A percentile compares a stretch with the other conserved stretches of the same genome.
Conservation (phyloP, 495 filamentous ascomycete species). For the Podospora comata region DNA sequence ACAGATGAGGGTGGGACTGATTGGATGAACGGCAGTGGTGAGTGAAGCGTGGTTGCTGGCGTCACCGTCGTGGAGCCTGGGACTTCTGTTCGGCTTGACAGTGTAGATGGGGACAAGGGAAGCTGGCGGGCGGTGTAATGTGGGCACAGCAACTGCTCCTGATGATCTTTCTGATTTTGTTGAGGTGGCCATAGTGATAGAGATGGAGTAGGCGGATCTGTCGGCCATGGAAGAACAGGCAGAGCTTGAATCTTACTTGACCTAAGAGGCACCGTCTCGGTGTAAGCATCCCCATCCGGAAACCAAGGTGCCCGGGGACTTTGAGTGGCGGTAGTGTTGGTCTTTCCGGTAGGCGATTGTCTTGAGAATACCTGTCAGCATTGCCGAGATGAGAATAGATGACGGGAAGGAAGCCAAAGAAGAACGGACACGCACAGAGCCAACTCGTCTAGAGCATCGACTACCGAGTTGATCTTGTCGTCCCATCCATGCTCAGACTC, state of each 20-base stretch:
- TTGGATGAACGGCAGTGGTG: background rate
- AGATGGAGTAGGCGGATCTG: background rate
- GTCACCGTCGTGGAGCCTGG: background rate
- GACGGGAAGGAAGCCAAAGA: background rate
- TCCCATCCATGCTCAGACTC: constrained; percentile 19
- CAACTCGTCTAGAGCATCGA: constrained; percentile 27
- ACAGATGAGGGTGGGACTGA: constrained; percentile 24
- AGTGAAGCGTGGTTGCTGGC: constrained; percentile 4
- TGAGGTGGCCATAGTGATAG: background rate
- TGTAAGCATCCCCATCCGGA: constrained; percentile 20
- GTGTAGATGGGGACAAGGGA: background rate
- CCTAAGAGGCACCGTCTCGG: constrained; percentile 20
- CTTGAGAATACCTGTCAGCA: constrained; percentile 8
- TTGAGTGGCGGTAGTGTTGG: constrained; percentile 17
- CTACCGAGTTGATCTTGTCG: constrained; percentile 24
- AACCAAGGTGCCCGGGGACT: constrained; percentile 26
- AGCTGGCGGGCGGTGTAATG: background rate
- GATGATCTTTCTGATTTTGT: background rate
- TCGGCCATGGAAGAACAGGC: background rate
- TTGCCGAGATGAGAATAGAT: background rate
- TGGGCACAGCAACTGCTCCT: background rate
- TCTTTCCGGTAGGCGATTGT: constrained; percentile 21
- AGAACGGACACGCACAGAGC: constrained; percentile 5
- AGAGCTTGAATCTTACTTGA: background rate
- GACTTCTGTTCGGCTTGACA: background rate